Percentiles rank a stretch among this genome's conserved stretches.
Conservation (phyloP, 192 early-diverging fungal species). For the Chytriomyces confervae region DNA sequence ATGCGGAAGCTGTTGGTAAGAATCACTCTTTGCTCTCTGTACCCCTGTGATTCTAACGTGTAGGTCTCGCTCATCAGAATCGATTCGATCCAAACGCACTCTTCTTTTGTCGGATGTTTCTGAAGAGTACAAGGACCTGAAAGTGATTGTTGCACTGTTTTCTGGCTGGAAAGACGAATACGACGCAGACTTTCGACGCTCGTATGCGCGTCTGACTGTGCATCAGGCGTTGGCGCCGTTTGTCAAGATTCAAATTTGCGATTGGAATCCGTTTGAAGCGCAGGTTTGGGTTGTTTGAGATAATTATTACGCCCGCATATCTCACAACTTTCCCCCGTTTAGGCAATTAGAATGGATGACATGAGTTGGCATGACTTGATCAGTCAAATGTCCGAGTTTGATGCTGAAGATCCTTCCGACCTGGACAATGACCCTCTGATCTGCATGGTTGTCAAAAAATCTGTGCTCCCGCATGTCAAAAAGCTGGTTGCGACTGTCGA, state of each 20-base stretch:
- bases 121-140: slow-evolving; percentile 15
- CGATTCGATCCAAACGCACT: not conserved
- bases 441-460: slow-evolving; percentile 19
- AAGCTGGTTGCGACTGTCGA: slow-evolving; percentile 15
- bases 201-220: slow-evolving; percentile 23
- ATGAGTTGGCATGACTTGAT: slow-evolving; percentile 21
- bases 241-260: slow-evolving; percentile 31
- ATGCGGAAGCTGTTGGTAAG: not conserved
- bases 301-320: too few species aligned
- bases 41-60: not conserved
- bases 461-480: slow-evolving; percentile 32
- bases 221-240: slow-evolving; percentile 28
- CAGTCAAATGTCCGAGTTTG: slow-evolving; percentile 16
- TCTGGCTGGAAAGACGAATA: slow-evolving; percentile 17
- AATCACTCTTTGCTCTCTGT: not conserved
- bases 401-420: slow-evolving; percentile 2
- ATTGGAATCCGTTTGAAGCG: slow-evolving; percentile 32
- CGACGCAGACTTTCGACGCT: slow-evolving; percentile 4
- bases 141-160: slow-evolving; percentile 12
- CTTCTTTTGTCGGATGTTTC: slow-evolving; percentile 25
- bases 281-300: slow-evolving; percentile 5
- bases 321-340: not conserved
- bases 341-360: slow-evolving; percentile 12
- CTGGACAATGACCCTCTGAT: slow-evolving; percentile 1
- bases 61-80: not conserved